Evolutionary conservation across 2,329 filamentous ascomycete species (phyloP), one percentile per base, ranked within the genome.

Genomic region (Byssochlamys sp.): DNA sequence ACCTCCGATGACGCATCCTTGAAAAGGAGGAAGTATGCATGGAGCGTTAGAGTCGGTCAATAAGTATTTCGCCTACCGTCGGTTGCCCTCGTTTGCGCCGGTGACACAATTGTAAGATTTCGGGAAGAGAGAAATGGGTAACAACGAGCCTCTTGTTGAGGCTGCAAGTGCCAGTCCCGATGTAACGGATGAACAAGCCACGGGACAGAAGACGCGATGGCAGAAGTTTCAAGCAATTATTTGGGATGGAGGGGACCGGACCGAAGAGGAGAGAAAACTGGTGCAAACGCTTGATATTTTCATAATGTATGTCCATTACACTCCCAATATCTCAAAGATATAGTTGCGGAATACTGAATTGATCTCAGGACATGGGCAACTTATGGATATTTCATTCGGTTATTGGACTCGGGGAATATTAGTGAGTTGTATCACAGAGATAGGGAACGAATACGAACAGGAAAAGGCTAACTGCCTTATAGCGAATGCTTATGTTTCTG

Each of bases 281-380:
- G 58, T 60, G 53, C 58, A 54, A 25, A 57, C 56, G 19, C 48
- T 60, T 50, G 58, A 60, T 49, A 60, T 60, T 51, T 59, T 60
- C 29, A 60, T 60, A 45, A 60, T 60, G 58, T 60, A 57, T 1
- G 48, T 55, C 9, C 12, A 7, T 19, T 45, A 4, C 19, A 7
- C n/a, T 12, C 14, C 7, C 4, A 19, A 45, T 45, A 45, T 24
- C n/a, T 7, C 2, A n/a, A 45, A 9, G 2, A 45, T 45, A 24
- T 51, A 51, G 10, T 29, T 9, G n/a, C 29, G 7, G 12, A 12
- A 11, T 55, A 33, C 33, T 55, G 25, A 55, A 24, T 39, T 29
- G 27, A 29, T 33, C n/a, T 35, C 35, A 60, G 58, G 58, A 60
- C 50, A 52, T 60, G 58, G 58, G 58, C 58, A 10, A 60, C 58